phyloP scores from a whole-genome alignment of 1,284 basidiomycete genomes.

The Moniliophthora roreri region DNA sequence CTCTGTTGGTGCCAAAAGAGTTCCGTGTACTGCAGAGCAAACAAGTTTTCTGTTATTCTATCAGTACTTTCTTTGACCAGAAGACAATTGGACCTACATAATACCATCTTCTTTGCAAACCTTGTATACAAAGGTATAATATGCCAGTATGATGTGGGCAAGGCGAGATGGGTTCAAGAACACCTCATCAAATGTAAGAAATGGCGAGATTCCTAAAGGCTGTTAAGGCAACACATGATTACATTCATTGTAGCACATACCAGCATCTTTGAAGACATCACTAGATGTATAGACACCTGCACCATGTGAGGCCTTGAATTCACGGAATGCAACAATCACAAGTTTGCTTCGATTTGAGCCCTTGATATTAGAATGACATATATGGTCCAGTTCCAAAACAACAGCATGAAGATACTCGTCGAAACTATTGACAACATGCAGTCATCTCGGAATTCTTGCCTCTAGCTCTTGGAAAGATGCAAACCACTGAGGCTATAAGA shows the following conservation, averaged over 20 bases:
- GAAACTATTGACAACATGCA: too few species aligned
- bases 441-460: too few species aligned
- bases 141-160: neutral
- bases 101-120: neutral
- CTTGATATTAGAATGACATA: neutral
- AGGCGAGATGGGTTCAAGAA: neutral
- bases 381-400: too few species aligned
- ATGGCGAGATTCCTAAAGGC: neutral
- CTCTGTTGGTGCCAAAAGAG: neutral
- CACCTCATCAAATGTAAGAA: too few species aligned
- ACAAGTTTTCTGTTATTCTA: neutral
- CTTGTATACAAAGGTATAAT: neutral
- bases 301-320: too few species aligned
- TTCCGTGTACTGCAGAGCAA: neutral
- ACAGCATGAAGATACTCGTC: too few species aligned
- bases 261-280: neutral
- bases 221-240: too few species aligned
- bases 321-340: neutral
- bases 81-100: neutral
- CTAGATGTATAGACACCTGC: neutral
- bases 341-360: neutral
- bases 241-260: too few species aligned
- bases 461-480: neutral
- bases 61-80: neutral
- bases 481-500: neutral